phyloP scores from a whole-genome alignment of 225 moss, liverwort and hornwort genomes.

The Lunularia cruciata region DNA sequence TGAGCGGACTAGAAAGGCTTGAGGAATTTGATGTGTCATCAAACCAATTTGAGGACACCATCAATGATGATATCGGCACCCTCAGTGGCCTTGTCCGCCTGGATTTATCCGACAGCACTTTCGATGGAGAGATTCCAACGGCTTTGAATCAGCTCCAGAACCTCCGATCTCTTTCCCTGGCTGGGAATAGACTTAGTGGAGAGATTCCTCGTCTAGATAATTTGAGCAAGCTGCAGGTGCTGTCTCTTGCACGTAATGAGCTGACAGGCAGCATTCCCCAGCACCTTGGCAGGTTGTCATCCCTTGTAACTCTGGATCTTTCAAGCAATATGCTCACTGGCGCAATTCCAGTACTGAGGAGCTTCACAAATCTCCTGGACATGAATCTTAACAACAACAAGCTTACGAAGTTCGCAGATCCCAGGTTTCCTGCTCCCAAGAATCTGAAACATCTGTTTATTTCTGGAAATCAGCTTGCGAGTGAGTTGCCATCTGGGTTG shows the following conservation, averaged over 20 bases:
- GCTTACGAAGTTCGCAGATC: background rate
- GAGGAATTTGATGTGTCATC: background rate
- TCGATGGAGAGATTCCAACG: background rate
- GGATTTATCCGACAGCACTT: constrained; percentile 1
- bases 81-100: background rate
- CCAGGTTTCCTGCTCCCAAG: background rate
- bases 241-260: constrained; percentile 6
- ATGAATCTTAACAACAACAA: constrained; percentile 5
- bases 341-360: background rate
- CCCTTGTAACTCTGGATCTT: constrained; percentile 7
- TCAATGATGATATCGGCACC: background rate
- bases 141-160: constrained; percentile 6
- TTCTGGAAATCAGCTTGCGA: background rate
- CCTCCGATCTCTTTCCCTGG: constrained; percentile 2
- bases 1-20: background rate
- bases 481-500: background rate
- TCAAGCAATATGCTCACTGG: constrained; percentile 9
- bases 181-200: constrained; percentile 1
- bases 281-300: background rate
- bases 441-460: constrained; percentile 5
- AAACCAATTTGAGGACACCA: background rate
- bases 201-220: background rate
- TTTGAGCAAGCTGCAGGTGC: constrained; percentile 8
- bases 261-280: constrained; percentile 5
- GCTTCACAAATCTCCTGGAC: background rate